Evolutionary conservation across 352 stramenopile genomes (phyloP).

Genomic region (Pythium catenulatum): DNA sequence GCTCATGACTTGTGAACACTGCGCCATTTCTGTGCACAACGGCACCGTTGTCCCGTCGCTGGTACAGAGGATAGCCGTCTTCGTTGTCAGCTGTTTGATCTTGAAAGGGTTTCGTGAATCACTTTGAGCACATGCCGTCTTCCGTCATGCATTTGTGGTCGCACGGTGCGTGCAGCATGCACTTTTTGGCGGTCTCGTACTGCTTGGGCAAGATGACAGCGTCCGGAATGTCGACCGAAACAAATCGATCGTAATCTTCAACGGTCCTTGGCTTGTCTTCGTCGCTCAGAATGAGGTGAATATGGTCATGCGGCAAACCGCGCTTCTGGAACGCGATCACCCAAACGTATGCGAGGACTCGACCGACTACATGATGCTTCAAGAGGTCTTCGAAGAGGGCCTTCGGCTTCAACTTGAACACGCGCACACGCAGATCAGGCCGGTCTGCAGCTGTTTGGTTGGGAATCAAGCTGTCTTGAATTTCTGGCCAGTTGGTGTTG

Average conservation of each 20-base stretch:
- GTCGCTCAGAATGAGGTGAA: slow-evolving; percentile 62
- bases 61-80: not conserved
- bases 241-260: slow-evolving; percentile 7
- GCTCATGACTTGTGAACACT: too few species aligned
- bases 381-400: slow-evolving; percentile 33
- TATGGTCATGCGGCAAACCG: slow-evolving; percentile 67
- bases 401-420: slow-evolving; percentile 59
- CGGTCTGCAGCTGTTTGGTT: slow-evolving; percentile 39
- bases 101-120: not conserved
- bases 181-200: not conserved
- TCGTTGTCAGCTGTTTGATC: not conserved
- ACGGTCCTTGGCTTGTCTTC: slow-evolving; percentile 30
- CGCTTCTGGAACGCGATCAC: slow-evolving; percentile 74
- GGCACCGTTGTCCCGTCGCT: not conserved
- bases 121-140: not conserved
- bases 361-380: slow-evolving; percentile 57
- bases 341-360: slow-evolving; percentile 39
- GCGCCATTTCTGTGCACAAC: too few species aligned
- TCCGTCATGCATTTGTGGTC: not conserved
- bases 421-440: slow-evolving; percentile 39
- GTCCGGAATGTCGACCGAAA: slow-evolving; percentile 27
- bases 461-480: slow-evolving; percentile 41
- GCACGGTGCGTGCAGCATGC: slow-evolving; percentile 25
- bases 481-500: slow-evolving; percentile 72
- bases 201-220: not conserved